Base-by-base conservation (phyloP, 371 early-diverging fungal species). In the Batrachochytrium dendrobatidis region DNA sequence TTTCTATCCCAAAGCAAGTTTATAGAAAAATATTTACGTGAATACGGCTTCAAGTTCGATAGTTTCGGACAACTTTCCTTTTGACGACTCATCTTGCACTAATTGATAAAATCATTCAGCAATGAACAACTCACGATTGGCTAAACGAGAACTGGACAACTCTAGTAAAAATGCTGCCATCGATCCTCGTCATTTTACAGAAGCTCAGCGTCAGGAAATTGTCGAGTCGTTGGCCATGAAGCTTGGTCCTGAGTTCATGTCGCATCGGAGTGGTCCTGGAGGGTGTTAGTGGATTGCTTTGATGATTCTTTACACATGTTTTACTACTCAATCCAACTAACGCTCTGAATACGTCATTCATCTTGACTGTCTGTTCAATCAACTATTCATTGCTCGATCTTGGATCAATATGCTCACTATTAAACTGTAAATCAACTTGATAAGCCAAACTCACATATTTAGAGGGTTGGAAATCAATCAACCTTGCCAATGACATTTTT, bases 401-500 rank as follows among this genome's bases (percentile, higher is more conserved):
- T 29, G 20, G 7, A 59, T 26, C 18, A 18, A 4, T 31, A 17
- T 43, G 62, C 39, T 52, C 53, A 44, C 44, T 32, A 34, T 58
- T n/a, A n/a, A n/a, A n/a, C n/a, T n/a, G n/a, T n/a, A n/a, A n/a
- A n/a, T 49, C 44, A 49, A 7, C 51, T 46, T 43, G 61, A 44
- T 44, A 59, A 59, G 77, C 72, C 6, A 77, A 78, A 33, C 67
- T 93, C 49, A 78, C 82, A 2, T 99, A 99, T 63, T 71, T 98
- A 43, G 97, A 97, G 69, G 99, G 98, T 4, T 86, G 88, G 83
- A 83, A 83, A 28, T 86, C 85, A 22, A 90, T 98, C 53, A 81
- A 85, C 53, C 61, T 99, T 29, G 98, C 99, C 39, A 99, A 99
- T 71, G 86, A 91, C 51, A 78, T 99, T 20, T 99, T 99, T 81